Conservation (phyloP, 192 early-diverging fungal species). For the Backusella luteola region DNA sequence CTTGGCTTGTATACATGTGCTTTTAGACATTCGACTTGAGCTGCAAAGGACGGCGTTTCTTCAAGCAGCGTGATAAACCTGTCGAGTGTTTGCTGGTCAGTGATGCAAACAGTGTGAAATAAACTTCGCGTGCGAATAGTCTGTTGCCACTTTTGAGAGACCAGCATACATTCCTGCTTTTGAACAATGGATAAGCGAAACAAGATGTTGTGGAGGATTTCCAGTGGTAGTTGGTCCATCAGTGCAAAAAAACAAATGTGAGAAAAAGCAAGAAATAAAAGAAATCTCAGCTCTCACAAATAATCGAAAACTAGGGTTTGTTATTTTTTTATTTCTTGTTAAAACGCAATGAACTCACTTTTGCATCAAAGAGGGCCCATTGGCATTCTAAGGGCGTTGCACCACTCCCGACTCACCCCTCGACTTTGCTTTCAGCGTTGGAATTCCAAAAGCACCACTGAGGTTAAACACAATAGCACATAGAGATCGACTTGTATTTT, state of each 20-base stretch:
- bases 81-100: not conserved
- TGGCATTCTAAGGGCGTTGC: not conserved
- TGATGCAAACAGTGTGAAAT: not conserved
- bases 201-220: not conserved
- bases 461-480: constrained; percentile 7
- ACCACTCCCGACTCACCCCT: too few relatives aligned
- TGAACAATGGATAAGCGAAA: not conserved
- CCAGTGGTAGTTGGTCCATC: not conserved
- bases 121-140: not conserved
- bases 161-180: not conserved
- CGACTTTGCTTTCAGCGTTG: constrained; percentile 3
- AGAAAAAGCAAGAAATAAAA: not conserved
- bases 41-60: not conserved
- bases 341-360: not conserved
- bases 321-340: not conserved
- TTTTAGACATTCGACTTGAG: not conserved
- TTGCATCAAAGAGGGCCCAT: not conserved
- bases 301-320: not conserved
- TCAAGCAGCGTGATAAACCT: not conserved
- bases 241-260: not conserved
- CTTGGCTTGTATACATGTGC: not conserved
- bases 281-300: not conserved
- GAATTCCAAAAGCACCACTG: constrained; percentile 27
- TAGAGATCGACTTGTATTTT: not conserved
- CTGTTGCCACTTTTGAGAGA: not conserved